Conservation (phyloP, 108 stramenopile genomes). For the Cyclotella sp. region DNA sequence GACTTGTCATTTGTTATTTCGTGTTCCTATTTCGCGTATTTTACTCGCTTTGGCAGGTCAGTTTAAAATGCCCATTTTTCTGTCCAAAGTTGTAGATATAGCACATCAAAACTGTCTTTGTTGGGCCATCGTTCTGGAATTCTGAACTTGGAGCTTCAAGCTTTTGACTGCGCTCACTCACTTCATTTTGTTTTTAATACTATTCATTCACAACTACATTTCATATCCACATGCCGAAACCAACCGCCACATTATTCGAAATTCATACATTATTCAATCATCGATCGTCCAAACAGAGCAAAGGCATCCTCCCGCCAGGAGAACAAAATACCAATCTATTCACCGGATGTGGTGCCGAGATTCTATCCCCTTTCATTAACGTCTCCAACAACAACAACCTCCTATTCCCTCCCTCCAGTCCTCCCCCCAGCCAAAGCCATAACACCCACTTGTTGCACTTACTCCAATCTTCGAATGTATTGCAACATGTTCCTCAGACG, state of each 20-base stretch:
- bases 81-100: background rate
- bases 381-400: constrained; percentile 17
- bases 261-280: background rate
- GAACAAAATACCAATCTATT: constrained; percentile 22
- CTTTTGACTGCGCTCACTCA: too few relatives aligned
- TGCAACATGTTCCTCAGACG: constrained; percentile 16
- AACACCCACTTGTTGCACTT: constrained; percentile 10
- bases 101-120: background rate
- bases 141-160: too few relatives aligned
- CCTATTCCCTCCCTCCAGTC: constrained; percentile 15
- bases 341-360: constrained; percentile 16
- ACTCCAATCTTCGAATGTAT: constrained; percentile 15
- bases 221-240: too few relatives aligned
- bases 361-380: constrained; percentile 4
- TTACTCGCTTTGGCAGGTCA: background rate
- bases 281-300: background rate
- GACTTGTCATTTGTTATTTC: background rate
- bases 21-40: background rate
- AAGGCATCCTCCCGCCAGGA: constrained; percentile 25
- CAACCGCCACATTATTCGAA: background rate
- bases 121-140: too few relatives aligned
- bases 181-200: too few relatives aligned
- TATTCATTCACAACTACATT: too few relatives aligned
- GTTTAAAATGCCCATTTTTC: background rate
- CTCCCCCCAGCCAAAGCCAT: constrained; percentile 3